These are phyloP conservation scores for Fusarium pilosicola DNA, from an alignment of 2,329 filamentous ascomycete genomes.

Conservation along the genomic window DNA sequence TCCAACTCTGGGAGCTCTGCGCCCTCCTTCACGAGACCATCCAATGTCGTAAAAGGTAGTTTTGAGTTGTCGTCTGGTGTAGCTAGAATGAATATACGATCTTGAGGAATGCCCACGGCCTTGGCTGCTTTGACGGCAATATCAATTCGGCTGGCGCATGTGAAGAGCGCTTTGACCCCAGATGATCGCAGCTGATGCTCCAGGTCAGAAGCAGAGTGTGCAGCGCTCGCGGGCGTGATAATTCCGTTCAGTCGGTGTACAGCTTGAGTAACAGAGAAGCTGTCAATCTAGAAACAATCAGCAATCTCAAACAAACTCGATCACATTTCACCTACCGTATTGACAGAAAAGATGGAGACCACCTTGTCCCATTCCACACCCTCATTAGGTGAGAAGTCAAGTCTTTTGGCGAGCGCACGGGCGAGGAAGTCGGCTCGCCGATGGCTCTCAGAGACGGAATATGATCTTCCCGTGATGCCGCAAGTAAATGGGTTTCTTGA, in stretches of 20 bases:
- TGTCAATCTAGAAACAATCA: not conserved
- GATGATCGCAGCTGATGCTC: not conserved
- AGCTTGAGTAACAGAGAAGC: not conserved
- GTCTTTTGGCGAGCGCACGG: slow-evolving; percentile 72
- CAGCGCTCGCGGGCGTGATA: not conserved
- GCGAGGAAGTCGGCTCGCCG: slow-evolving; percentile 67
- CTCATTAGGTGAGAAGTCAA: slow-evolving; percentile 74
- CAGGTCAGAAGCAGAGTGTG: not conserved
- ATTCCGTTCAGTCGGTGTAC: not conserved
- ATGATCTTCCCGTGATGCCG: not conserved
- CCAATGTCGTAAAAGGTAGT: not conserved
- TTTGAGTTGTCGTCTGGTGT: not conserved
- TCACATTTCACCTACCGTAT: slow-evolving; percentile 57
- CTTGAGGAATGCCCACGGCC: not conserved
- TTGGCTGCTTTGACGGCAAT: not conserved
- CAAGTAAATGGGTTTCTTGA: not conserved
- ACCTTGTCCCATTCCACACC: slow-evolving; percentile 85
- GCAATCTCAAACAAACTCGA: fast-evolving
- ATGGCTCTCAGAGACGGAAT: not conserved
- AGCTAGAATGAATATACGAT: not conserved
- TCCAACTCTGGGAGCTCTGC: fast-evolving
- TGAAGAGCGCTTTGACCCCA: not conserved
- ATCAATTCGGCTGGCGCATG: not conserved
- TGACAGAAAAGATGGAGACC: slow-evolving; percentile 77
- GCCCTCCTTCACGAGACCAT: not conserved